A percentile compares a stretch with the other conserved stretches of the same genome.
Conservation (phyloP, 192 early-diverging fungal species). For the Coemansia sp. region DNA sequence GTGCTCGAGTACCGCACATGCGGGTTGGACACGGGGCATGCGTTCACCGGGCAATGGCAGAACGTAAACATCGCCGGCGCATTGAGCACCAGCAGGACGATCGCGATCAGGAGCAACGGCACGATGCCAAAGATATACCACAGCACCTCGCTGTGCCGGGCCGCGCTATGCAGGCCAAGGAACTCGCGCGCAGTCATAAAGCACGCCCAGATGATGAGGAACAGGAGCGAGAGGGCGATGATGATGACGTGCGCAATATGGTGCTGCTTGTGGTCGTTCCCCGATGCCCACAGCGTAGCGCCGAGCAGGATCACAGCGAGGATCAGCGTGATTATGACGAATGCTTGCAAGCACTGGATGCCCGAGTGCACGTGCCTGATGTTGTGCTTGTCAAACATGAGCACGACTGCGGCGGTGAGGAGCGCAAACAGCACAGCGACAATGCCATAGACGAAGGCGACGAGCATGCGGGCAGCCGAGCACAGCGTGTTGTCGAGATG, state of each 20-base stretch:
- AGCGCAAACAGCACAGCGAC: constrained; percentile 26
- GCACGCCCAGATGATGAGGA: constrained; percentile 38
- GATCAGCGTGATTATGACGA: constrained; percentile 36
- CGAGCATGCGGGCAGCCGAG: constrained; percentile 17
- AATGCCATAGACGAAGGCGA: constrained; percentile 34
- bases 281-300: constrained; percentile 26
- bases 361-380: constrained; percentile 28
- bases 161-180: constrained; percentile 30
- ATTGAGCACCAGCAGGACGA: constrained; percentile 44
- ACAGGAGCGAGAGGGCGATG: constrained; percentile 26
- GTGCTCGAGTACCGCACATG: constrained; percentile 35
- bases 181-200: constrained; percentile 49
- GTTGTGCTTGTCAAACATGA: constrained; percentile 47
- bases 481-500: constrained; percentile 47
- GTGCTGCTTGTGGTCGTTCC: constrained; percentile 35
- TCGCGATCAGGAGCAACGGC: constrained; percentile 32
- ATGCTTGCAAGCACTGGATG: constrained; percentile 47
- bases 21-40: constrained; percentile 43
- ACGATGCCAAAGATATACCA: constrained; percentile 49
- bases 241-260: constrained; percentile 50
- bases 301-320: constrained; percentile 24
- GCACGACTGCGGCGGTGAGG: constrained; percentile 36
- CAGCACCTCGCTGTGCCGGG: constrained; percentile 44
- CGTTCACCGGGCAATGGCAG: constrained; percentile 49
- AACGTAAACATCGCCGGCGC: constrained; percentile 48